Evolutionary conservation across 345 rosid species (phyloP).

Genomic region (Theobroma cacao): DNA sequence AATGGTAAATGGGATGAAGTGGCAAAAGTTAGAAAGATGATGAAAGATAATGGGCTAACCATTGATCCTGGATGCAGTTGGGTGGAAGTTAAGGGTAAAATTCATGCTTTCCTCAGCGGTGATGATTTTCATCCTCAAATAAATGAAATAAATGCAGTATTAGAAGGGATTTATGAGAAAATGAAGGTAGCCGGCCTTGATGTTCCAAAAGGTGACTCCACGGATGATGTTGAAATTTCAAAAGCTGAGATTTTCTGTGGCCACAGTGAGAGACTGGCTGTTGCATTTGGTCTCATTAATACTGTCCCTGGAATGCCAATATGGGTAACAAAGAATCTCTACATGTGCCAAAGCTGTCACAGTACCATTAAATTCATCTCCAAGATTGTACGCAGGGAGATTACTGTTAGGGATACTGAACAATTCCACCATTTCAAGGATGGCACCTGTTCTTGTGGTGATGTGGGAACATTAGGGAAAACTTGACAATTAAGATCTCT

Average conservation of each 20-base stretch:
- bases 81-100: constrained; percentile 72
- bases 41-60: constrained; percentile 60
- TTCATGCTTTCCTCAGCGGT: constrained; percentile 77
- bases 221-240: constrained; percentile 50
- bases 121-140: constrained; percentile 59
- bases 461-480: constrained; percentile 42
- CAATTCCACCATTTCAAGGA: constrained; percentile 75
- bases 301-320: constrained; percentile 71
- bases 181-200: constrained; percentile 42
- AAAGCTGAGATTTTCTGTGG: constrained; percentile 76
- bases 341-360: constrained; percentile 73
- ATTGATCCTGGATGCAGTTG: constrained; percentile 91
- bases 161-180: constrained; percentile 59
- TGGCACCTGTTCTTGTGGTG: constrained; percentile 82
- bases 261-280: constrained; percentile 79
- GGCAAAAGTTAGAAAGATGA: constrained; percentile 54
- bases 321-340: constrained; percentile 78
- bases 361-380: constrained; percentile 63
- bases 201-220: constrained; percentile 31
- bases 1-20: constrained; percentile 69
- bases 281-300: constrained; percentile 69
- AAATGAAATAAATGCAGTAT: constrained; percentile 51
- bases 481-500: constrained; percentile 6
- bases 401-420: constrained; percentile 76
- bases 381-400: constrained; percentile 65